These are phyloP conservation scores for Barbatosphaeria neglecta DNA, from an alignment of 495 filamentous ascomycete species.

Conservation along the genomic window DNA sequence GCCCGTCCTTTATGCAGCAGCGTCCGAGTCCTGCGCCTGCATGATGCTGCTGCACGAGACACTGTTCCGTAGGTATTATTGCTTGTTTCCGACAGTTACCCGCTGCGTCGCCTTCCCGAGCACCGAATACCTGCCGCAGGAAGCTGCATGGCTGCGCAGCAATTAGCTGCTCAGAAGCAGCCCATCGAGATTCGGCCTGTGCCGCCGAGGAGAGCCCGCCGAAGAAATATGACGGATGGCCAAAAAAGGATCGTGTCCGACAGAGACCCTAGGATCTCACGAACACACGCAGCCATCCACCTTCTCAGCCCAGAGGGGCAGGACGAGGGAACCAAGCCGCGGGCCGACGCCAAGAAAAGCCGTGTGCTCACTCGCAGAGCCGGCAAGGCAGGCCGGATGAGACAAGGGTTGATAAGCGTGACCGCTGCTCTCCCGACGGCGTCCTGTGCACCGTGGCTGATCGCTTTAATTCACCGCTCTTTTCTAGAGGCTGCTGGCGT, in stretches of 20 bases:
- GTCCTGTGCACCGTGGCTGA: neutral
- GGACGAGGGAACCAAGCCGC: no score
- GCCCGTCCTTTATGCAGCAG: neutral
- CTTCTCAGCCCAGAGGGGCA: no score
- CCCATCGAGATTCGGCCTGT: no score
- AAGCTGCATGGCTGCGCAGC: no score
- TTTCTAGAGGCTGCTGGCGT: neutral
- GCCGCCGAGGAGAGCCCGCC: no score
- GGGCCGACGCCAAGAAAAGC: no score
- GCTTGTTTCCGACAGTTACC: neutral
- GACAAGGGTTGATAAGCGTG: neutral
- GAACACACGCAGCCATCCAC: no score
- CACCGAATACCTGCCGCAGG: neutral
- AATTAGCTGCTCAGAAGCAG: no score
- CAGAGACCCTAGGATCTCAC: no score
- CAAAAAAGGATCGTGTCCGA: no score
- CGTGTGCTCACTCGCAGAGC: neutral
- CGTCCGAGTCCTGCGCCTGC: neutral
- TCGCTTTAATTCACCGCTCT: neutral
- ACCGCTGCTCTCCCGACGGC: neutral
- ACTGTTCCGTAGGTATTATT: neutral
- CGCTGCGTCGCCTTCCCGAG: neutral
- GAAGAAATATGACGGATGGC: no score
- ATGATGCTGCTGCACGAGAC: neutral
- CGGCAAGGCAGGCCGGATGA: neutral